Base-by-base conservation (phyloP, 306 rosid genomes). In the Rosa multiflora region DNA sequence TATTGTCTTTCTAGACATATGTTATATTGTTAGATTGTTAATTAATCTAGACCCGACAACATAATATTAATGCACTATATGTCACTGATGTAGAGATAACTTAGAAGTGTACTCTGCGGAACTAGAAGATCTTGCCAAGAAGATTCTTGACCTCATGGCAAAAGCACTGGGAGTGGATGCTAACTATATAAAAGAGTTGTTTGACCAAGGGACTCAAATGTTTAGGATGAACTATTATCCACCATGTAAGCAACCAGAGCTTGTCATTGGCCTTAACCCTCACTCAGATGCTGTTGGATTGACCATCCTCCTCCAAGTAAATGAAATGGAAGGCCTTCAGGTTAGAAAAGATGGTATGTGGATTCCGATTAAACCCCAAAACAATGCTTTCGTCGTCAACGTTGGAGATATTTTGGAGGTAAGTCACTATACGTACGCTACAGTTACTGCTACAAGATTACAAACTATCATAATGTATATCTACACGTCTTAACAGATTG, bases 171-270 rank as follows among this genome's bases (percentile, higher is more conserved):
- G 52, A 29, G 72, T 85, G 83, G 74, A 85, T 2, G 13, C 47
- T 8, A 11, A 56, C 4, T 79, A 79, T 6, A 85, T 82, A 79
- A 75, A 42, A 6, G 72, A 76, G 23, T 23, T 85, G 51, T 75
- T 81, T 70, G 83, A 68, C 13, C 82, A 82, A 39, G 86, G 88
- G 51, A 6, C 11, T 20, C 76, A 80, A 3, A 26, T 55, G 23
- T 52, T 83, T 66, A 83, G 89, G 26, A 82, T 86, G 78, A 86
- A 86, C 47, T 86, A 76, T 56, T 82, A 86, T 78, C 84, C 88
- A 52, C 89, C 87, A 55, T 86, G 89, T 70, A 84, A 84, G 4
- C 81, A 83, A 21, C 85, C 89, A 9, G 85, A 86, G 20, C 58
- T 74, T 42, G 90, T 52, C 1, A 78, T 74, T 29, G 90, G 87